A percentile compares a stretch with the other conserved stretches of the same genome.
phyloP scores from a whole-genome alignment of 164 flowering plant species.

The Magnolia sinica region DNA sequence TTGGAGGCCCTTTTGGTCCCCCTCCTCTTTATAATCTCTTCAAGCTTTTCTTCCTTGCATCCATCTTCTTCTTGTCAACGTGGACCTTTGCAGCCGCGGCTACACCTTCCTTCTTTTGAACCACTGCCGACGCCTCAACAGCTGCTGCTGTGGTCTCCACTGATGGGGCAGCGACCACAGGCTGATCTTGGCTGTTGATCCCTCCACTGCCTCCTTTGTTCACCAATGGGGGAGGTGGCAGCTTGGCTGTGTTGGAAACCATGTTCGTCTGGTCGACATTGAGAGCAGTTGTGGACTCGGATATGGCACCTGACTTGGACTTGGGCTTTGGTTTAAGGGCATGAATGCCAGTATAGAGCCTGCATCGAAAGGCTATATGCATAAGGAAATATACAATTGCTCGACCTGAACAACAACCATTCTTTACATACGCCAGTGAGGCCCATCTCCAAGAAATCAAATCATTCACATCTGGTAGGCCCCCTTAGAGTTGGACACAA shows the following conservation, averaged over 20 bases:
- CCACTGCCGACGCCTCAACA: slow-evolving; percentile 27
- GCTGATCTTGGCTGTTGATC: slow-evolving; percentile 38
- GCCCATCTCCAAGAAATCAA: too few relatives aligned
- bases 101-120: slow-evolving; percentile 41
- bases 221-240: slow-evolving; percentile 30
- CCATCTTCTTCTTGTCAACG: slow-evolving; percentile 90
- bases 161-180: slow-evolving; percentile 13
- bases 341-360: slow-evolving; percentile 93
- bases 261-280: slow-evolving; percentile 65
- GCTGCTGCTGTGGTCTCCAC: slow-evolving; percentile 24
- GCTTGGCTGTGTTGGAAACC: slow-evolving; percentile 21
- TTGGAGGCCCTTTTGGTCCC: not conserved
- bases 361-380: slow-evolving; percentile 20
- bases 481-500: too few relatives aligned
- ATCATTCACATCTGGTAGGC: too few relatives aligned
- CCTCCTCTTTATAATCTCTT: slow-evolving; percentile 63
- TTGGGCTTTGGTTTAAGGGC: slow-evolving; percentile 80
- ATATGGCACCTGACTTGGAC: slow-evolving; percentile 69
- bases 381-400: too few relatives aligned
- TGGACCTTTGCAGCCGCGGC: slow-evolving; percentile 38
- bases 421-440: too few relatives aligned
- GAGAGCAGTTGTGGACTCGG: slow-evolving; percentile 72
- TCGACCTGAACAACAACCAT: too few relatives aligned
- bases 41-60: slow-evolving; percentile 94
- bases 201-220: slow-evolving; percentile 28